Evolutionary conservation across 495 filamentous ascomycete species (phyloP).

Genomic region (Bacidia rubella): DNA sequence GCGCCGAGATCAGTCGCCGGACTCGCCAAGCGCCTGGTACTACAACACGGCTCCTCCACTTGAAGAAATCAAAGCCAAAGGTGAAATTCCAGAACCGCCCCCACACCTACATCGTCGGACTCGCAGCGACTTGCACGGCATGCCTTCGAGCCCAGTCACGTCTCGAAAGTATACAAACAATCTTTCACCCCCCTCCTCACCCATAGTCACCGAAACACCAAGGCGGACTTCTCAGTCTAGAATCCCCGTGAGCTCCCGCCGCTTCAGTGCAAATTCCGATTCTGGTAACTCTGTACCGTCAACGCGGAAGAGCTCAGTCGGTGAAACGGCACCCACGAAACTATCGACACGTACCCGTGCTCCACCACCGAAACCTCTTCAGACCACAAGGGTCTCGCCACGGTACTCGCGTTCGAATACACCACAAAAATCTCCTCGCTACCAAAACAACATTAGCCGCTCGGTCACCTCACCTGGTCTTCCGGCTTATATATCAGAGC

Average conservation of each 20-base stretch:
- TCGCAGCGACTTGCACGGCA: constrained; percentile 30
- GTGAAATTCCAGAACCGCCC: constrained; percentile 16
- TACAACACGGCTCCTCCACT: constrained; percentile 33
- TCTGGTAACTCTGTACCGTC: constrained; percentile 32
- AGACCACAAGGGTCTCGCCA: constrained; percentile 23
- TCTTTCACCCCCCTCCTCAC: constrained; percentile 12
- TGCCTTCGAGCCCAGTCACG: constrained; percentile 5
- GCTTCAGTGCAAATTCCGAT: constrained; percentile 33
- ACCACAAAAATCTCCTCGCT: constrained; percentile 22
- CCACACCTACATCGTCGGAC: constrained; percentile 31
- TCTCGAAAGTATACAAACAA: constrained; percentile 5
- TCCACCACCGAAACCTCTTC: constrained; percentile 32
- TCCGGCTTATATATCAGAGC: constrained; percentile 52
- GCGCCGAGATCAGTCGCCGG: constrained; percentile 27
- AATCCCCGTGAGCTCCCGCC: constrained; percentile 42
- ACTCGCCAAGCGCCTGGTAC: constrained; percentile 46
- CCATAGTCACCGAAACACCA: constrained; percentile 10
- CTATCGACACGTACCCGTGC: constrained; percentile 33
- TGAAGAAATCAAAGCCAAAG: constrained; percentile 30
- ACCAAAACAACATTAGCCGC: constrained; percentile 19
- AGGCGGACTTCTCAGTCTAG: constrained; percentile 41
- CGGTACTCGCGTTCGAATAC: constrained; percentile 24
- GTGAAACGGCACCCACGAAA: constrained; percentile 24
- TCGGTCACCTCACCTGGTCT: constrained; percentile 35
- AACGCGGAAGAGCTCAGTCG: constrained; percentile 31